Percentiles rank a stretch among this genome's conserved stretches.
These are phyloP conservation scores for Cyclotella baltica DNA, from an alignment of 108 stramenopile genomes.

Conservation along the genomic window DNA sequence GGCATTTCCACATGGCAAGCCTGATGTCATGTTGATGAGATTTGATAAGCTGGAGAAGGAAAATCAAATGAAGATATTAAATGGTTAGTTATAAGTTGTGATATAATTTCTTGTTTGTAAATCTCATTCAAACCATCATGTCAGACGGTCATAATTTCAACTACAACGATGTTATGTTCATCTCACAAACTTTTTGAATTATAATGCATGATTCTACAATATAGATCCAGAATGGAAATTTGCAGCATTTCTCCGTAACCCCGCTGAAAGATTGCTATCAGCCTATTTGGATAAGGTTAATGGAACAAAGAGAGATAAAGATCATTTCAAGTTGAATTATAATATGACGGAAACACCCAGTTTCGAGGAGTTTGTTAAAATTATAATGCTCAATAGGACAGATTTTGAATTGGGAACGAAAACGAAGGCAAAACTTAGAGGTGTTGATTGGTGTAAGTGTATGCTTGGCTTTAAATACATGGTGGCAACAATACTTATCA, in stretches of 20 bases:
- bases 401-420: not conserved
- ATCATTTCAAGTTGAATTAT: constrained; percentile 17
- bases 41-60: constrained; percentile 34
- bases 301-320: constrained; percentile 23
- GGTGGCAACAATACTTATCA: not conserved
- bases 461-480: constrained; percentile 4
- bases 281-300: constrained; percentile 37
- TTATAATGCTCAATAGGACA: constrained; percentile 20
- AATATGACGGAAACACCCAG: constrained; percentile 11
- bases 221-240: constrained; percentile 26
- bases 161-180: not conserved
- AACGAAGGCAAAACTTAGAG: constrained; percentile 1
- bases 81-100: constrained; percentile 7
- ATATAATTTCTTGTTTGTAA: no score
- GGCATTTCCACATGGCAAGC: constrained; percentile 49
- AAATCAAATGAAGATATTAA: constrained; percentile 25
- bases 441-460: constrained; percentile 30
- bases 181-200: not conserved
- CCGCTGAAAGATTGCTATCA: constrained; percentile 31
- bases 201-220: not conserved
- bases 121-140: no score
- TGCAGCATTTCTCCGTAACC: constrained; percentile 32
- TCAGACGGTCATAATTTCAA: not conserved
- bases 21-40: constrained; percentile 32
- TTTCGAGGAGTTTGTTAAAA: constrained; percentile 54